phyloP scores from a whole-genome alignment of 129 eudicot species.

The sunflower (Helianthus annuus) region DNA sequence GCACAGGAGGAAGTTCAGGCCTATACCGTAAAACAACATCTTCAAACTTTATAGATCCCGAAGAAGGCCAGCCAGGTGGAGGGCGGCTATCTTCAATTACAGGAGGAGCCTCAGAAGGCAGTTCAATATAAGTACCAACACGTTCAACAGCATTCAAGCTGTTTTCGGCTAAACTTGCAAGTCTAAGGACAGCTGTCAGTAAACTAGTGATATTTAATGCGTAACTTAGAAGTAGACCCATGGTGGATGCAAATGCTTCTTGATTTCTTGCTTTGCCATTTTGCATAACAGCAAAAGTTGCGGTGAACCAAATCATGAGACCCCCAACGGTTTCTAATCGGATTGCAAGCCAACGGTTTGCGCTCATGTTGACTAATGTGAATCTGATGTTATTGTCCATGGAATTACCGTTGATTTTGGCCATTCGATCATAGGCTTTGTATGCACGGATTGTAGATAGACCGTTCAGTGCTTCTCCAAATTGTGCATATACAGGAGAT shows the following conservation, averaged over 20 bases:
- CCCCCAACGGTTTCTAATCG: slow-evolving; percentile 90
- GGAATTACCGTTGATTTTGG: slow-evolving; percentile 75
- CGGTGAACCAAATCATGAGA: slow-evolving; percentile 92
- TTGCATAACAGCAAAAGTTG: slow-evolving; percentile 95
- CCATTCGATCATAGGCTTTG: slow-evolving; percentile 89
- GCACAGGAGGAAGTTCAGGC: slow-evolving; percentile 95
- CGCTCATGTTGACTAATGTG: slow-evolving; percentile 81
- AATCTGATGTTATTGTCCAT: slow-evolving; percentile 93
- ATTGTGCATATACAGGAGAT: slow-evolving; percentile 98
- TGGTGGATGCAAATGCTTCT: slow-evolving; percentile 88
- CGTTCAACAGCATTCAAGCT: slow-evolving; percentile 93
- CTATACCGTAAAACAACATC: slow-evolving; percentile 83
- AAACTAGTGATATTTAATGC: slow-evolving; percentile 79
- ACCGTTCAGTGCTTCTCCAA: slow-evolving; percentile 96
- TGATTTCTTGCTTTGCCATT: slow-evolving; percentile 77
- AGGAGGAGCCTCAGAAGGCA: slow-evolving; percentile 86
- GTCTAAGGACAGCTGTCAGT: slow-evolving; percentile 70
- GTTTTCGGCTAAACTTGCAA: slow-evolving; percentile 92
- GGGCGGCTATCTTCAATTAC: slow-evolving; percentile 70
- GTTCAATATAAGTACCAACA: slow-evolving; percentile 82
- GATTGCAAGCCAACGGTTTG: slow-evolving; percentile 93
- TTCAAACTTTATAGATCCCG: slow-evolving; percentile 73
- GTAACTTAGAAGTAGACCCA: slow-evolving; percentile 94
- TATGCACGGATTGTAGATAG: slow-evolving; percentile 91
- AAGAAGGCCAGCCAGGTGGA: slow-evolving; percentile 94